Evolutionary conservation across 2,329 filamentous ascomycete species (phyloP).

Genomic region (Coniochaeta ligniaria): DNA sequence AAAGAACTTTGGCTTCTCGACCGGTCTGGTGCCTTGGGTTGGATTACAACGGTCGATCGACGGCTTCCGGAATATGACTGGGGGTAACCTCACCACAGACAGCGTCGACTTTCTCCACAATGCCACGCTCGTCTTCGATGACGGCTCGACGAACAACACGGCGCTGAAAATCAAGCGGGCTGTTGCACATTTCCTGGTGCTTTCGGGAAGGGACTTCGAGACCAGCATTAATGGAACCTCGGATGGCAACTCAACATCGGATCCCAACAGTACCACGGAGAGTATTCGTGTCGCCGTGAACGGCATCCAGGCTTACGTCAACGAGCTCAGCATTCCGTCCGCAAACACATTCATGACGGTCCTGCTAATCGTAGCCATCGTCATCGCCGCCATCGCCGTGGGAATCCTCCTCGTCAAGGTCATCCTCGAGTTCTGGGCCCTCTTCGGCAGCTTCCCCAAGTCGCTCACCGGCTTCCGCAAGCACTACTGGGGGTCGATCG

Average conservation of each 20-base stretch:
- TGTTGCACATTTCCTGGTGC: conserved; percentile 34
- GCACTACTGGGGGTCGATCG: conserved; percentile 92
- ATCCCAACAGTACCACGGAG: conserved; percentile 15
- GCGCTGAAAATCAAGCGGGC: conserved; percentile 39
- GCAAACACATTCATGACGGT: conserved; percentile 96
- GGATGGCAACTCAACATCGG: conserved; percentile 9
- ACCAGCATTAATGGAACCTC: conserved; percentile 34
- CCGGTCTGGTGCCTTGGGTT: conserved; percentile 77
- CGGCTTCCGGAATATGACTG: conserved; percentile 69
- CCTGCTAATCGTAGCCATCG: conserved; percentile 78
- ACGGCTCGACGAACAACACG: conserved; percentile 37
- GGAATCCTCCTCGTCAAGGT: conserved; percentile 86
- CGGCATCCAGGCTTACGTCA: conserved; percentile 76
- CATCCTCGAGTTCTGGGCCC: conserved; percentile 81
- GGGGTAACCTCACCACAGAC: conserved; percentile 78
- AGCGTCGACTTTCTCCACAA: conserved; percentile 71
- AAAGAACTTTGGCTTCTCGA: conserved; percentile 91
- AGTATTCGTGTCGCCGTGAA: conserved; percentile 48
- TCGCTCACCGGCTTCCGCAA: conserved; percentile 78
- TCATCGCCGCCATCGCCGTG: conserved; percentile 76
- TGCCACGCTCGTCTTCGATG: conserved; percentile 64
- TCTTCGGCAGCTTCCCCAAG: conserved; percentile 82
- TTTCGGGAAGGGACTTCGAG: conserved; percentile 47
- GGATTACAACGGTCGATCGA: conserved; percentile 77
- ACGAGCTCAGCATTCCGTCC: conserved; percentile 76